phyloP scores from a whole-genome alignment of 169 alveolate genomes.

The Sarcocystis neurona region DNA sequence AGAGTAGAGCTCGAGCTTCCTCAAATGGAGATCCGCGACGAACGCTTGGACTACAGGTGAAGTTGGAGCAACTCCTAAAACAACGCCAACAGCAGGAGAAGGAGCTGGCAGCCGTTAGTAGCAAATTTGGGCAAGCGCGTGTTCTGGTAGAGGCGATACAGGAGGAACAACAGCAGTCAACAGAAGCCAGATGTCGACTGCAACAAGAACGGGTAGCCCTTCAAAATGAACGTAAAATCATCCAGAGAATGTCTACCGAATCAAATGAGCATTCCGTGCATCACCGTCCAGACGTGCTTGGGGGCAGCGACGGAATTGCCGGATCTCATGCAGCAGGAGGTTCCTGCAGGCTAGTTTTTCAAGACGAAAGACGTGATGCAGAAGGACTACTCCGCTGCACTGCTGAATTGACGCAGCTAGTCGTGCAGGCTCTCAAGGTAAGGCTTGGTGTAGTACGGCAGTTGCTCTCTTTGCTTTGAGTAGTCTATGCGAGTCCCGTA shows the following conservation, averaged over 20 bases:
- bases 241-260: neutral
- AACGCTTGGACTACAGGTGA: too few relatives aligned
- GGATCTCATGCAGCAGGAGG: neutral
- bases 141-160: too few relatives aligned
- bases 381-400: conserved; percentile 22
- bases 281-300: neutral
- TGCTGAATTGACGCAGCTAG: neutral
- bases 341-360: neutral
- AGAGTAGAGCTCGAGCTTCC: too few relatives aligned
- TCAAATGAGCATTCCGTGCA: neutral
- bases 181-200: too few relatives aligned
- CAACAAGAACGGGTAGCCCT: neutral
- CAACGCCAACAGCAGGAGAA: too few relatives aligned
- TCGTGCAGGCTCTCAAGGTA: conserved; percentile 1
- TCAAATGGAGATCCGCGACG: too few relatives aligned
- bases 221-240: neutral
- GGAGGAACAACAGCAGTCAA: too few relatives aligned
- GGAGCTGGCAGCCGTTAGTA: too few relatives aligned
- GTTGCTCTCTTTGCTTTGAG: neutral
- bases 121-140: too few relatives aligned
- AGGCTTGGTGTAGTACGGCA: neutral
- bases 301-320: neutral
- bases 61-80: too few relatives aligned
- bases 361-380: neutral
- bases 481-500: neutral